Percentiles rank a stretch among this genome's conserved stretches.
phyloP scores from a whole-genome alignment of 306 rosid genomes.

The Gynostemma pentaphyllum region DNA sequence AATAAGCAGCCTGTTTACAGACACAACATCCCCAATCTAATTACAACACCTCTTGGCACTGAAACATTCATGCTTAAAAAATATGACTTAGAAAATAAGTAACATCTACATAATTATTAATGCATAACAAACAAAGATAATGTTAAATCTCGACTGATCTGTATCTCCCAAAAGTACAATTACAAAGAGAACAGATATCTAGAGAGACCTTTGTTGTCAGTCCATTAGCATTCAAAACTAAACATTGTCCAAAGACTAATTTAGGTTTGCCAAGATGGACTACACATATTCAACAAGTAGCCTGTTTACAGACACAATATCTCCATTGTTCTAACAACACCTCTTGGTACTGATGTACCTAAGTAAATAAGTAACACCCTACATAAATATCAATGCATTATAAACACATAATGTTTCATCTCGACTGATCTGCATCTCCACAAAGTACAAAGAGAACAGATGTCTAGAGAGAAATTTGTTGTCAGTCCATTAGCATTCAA shows the following conservation, averaged over 20 bases:
- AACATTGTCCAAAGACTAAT: conserved; percentile 26
- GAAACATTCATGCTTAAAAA: background rate
- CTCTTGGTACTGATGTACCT: background rate
- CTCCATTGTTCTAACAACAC: background rate
- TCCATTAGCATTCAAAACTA: conserved; percentile 82
- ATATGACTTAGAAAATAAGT: too few relatives aligned
- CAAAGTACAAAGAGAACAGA: conserved; percentile 19
- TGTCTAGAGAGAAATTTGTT: conserved; percentile 34
- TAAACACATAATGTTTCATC: conserved; percentile 22
- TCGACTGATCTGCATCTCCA: conserved; percentile 36
- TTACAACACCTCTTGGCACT: background rate
- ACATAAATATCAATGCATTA: background rate
- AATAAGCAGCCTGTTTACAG: background rate
- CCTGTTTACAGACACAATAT: background rate
- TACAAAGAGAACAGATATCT: conserved; percentile 24
- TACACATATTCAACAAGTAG: background rate
- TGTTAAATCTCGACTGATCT: conserved; percentile 27
- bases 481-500: conserved; percentile 29
- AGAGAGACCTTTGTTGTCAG: conserved; percentile 22
- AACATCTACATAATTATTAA: too few relatives aligned
- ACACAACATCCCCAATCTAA: background rate
- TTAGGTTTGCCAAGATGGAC: conserved; percentile 77
- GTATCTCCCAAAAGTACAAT: conserved; percentile 15
- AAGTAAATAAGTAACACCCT: background rate
- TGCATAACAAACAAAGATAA: background rate